Base-by-base conservation (phyloP, 169 alveolate species). In the Plasmodium knowlesi region DNA sequence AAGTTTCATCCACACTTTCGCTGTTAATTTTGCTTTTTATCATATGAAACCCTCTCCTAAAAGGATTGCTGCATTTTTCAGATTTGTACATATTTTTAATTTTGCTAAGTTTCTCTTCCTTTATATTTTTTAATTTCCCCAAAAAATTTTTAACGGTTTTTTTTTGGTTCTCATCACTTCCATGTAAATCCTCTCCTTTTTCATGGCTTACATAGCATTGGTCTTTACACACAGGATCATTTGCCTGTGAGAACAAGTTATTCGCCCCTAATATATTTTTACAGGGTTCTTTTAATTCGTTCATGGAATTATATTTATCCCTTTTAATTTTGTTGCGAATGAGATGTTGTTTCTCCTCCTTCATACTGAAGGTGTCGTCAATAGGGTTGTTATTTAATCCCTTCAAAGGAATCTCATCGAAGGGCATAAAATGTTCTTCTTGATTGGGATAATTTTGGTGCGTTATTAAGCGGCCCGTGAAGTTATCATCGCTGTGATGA, bases 51-150 rank as follows among this genome's bases (percentile, higher is more conserved):
- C 93, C 88, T 53, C 41, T 86, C 81, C 54, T 86, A 74, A 86
- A 16, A 43, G 71, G 92, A 32, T 78, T 54, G 67, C 28, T 53
- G 41, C 37, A 53, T 57, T 86, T 86, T 30, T 86, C 93, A 6
- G 84, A 86, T 74, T 86, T 86, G 79, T 86, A 86, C 10, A 86
- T 86, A 86, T 76, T 86, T 86, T 86, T 86, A 25, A 86, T 74
- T 86, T 86, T 46, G 80, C 34, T 76, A 53, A 86, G 79, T 74
- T 86, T 86, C 67, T 74, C 93, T 76, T 86, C 93, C 76, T 86
- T 86, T 25, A 86, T 86, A 37, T 86, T 86, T 76, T 76, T 86
- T 76, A 86, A 78, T 86, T 86, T 86, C 19, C 28, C 73, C 54
- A 86, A n/a, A 74, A 86, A 74, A 3, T 2, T 67, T 25, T 76